Percentiles rank a stretch among this genome's conserved stretches.
Conservation (phyloP, 106 monocot species). For the Amphibolis antarctica region DNA sequence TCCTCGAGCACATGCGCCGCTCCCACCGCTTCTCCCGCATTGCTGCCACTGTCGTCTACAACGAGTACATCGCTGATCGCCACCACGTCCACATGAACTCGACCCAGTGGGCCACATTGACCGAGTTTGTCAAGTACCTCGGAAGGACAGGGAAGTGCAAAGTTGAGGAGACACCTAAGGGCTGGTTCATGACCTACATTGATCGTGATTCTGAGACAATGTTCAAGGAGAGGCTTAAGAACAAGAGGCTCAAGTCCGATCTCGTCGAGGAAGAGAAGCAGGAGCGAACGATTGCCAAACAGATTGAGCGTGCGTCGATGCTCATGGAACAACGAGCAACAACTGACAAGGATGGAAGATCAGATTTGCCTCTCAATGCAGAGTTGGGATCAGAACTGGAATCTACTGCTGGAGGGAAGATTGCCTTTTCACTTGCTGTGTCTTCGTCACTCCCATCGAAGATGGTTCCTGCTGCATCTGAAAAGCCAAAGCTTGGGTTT, state of each 20-base stretch:
- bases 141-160: constrained; percentile 78
- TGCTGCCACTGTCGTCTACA: constrained; percentile 96
- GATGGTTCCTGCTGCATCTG: background rate
- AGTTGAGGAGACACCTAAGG: constrained; percentile 94
- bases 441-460: constrained; percentile 10
- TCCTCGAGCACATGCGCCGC: constrained; percentile 68
- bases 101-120: constrained; percentile 88
- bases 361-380: background rate
- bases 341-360: background rate
- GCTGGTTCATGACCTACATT: constrained; percentile 96
- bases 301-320: constrained; percentile 58
- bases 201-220: constrained; percentile 79
- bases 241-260: constrained; percentile 53
- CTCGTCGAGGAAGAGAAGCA: constrained; percentile 81
- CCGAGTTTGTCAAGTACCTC: constrained; percentile 87
- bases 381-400: constrained; percentile 1
- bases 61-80: constrained; percentile 81
- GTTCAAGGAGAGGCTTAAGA: constrained; percentile 68
- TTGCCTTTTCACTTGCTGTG: constrained; percentile 17
- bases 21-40: constrained; percentile 81
- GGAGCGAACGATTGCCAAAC: constrained; percentile 51
- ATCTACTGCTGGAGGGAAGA: constrained; percentile 6
- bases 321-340: background rate
- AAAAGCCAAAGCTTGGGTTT: constrained; percentile 23
- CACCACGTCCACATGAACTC: constrained; percentile 98